Conservation (phyloP, 2,329 filamentous ascomycete species). For the Diaporthe caulivora region DNA sequence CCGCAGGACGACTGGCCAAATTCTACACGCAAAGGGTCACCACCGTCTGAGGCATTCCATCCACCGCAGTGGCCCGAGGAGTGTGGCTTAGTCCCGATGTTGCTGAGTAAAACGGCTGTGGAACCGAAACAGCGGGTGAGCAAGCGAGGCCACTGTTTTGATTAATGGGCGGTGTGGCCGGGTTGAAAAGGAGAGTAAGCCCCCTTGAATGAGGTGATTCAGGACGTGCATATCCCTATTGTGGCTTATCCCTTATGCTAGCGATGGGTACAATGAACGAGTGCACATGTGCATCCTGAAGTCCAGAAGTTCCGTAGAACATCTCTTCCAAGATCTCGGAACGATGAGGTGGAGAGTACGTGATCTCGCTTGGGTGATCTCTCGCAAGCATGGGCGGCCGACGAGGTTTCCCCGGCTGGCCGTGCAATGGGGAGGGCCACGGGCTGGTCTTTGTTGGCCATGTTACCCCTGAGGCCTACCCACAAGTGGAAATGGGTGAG, state of each 20-base stretch:
- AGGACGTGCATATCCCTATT: constrained; percentile 6
- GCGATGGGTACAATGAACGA: neutral
- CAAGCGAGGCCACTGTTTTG: neutral
- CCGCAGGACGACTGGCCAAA: neutral
- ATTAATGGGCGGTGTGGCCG: constrained; percentile 19
- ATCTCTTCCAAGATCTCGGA: neutral
- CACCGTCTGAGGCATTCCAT: neutral
- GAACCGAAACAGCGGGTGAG: neutral
- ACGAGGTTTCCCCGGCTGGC: constrained; percentile 25
- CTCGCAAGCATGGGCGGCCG: constrained; percentile 16
- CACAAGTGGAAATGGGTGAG: constrained; percentile 31
- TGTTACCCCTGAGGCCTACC: constrained; percentile 31
- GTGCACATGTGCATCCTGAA: constrained; percentile 1
- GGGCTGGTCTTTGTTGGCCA: constrained; percentile 22
- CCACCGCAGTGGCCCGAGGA: neutral
- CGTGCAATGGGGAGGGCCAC: constrained; percentile 18
- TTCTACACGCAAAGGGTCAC: neutral
- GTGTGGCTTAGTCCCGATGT: neutral
- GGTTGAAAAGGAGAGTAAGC: neutral
- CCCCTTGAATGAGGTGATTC: neutral
- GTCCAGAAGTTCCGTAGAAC: neutral
- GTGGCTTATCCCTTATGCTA: neutral
- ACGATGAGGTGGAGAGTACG: constrained; percentile 14
- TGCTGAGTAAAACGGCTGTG: constrained; percentile 3
- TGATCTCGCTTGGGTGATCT: constrained; percentile 29